Percentiles rank a stretch among this genome's conserved stretches.
Conservation (phyloP, 495 filamentous ascomycete species). For the Tuber borchii region DNA sequence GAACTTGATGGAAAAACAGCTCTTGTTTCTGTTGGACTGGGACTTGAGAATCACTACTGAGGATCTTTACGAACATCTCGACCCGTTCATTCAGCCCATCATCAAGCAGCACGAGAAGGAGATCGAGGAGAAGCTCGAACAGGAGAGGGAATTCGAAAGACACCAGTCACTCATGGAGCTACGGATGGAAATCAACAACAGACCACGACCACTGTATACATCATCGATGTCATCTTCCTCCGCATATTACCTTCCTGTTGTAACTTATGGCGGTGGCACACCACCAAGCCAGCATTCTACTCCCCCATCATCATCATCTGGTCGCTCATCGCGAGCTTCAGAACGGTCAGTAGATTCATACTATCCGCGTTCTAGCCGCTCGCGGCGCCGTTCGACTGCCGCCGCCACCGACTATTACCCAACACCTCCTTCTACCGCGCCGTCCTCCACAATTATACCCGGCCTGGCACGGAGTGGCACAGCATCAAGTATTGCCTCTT, state of each 20-base stretch:
- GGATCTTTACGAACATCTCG: slow-evolving; percentile 80
- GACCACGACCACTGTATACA: slow-evolving; percentile 24
- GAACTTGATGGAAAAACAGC: slow-evolving; percentile 97
- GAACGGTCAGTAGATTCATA: slow-evolving; percentile 32
- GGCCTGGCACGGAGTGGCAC: slow-evolving; percentile 35
- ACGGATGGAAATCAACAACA: slow-evolving; percentile 28
- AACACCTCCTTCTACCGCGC: slow-evolving; percentile 34
- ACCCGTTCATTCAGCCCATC: slow-evolving; percentile 82
- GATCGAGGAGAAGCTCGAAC: slow-evolving; percentile 47
- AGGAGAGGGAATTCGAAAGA: slow-evolving; percentile 31
- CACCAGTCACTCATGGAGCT: slow-evolving; percentile 29
- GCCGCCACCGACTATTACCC: slow-evolving; percentile 30
- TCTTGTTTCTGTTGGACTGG: slow-evolving; percentile 89
- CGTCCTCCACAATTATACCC: slow-evolving; percentile 34
- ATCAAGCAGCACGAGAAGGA: slow-evolving; percentile 45
- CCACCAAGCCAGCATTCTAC: slow-evolving; percentile 31
- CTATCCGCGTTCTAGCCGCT: slow-evolving; percentile 15
- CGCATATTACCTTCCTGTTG: slow-evolving; percentile 30
- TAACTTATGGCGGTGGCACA: slow-evolving; percentile 22
- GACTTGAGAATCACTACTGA: slow-evolving; percentile 75
- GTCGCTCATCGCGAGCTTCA: slow-evolving; percentile 39
- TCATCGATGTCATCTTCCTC: slow-evolving; percentile 35
- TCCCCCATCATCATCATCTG: slow-evolving; percentile 24
- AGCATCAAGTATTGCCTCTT: slow-evolving; percentile 33
- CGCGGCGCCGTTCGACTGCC: slow-evolving; percentile 29